phyloP scores from a whole-genome alignment of 208 protist species.

The Angomonas deanei region DNA sequence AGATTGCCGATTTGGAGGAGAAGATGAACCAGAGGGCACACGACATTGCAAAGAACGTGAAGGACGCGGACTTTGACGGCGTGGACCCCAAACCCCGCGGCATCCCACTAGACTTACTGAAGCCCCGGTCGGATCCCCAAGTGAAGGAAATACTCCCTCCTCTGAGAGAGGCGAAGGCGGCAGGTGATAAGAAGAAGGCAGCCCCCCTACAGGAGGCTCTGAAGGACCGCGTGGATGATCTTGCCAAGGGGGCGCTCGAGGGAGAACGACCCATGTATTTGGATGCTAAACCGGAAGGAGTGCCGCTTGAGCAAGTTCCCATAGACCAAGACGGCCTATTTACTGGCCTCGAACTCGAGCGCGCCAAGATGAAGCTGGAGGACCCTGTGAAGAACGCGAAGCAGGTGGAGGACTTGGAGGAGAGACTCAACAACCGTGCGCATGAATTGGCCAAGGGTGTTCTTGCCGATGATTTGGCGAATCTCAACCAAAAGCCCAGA shows the following conservation, averaged over 20 bases:
- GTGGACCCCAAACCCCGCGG: conserved; percentile 22
- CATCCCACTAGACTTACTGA: conserved; percentile 20
- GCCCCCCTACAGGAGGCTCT: conserved; percentile 14
- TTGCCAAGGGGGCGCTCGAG: conserved; percentile 11
- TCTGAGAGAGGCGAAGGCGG: conserved; percentile 11
- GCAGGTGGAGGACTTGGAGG: conserved; percentile 20
- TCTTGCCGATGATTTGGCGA: conserved; percentile 12
- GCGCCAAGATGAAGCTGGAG: conserved; percentile 17
- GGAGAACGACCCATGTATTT: conserved; percentile 22
- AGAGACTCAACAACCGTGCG: conserved; percentile 18
- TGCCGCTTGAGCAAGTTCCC: conserved; percentile 22
- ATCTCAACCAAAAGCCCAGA: conserved; percentile 19
- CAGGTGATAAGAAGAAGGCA: conserved; percentile 12
- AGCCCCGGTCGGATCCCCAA: conserved; percentile 14
- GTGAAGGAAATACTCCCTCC: conserved; percentile 22
- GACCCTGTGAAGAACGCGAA: conserved; percentile 15
- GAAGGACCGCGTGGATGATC: conserved; percentile 17
- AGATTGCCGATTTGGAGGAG: conserved; percentile 15
- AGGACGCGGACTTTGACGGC: conserved; percentile 19
- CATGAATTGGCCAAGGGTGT: conserved; percentile 23
- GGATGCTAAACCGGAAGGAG: conserved; percentile 9
- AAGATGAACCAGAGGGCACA: conserved; percentile 21
- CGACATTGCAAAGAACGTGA: conserved; percentile 10
- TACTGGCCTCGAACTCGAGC: conserved; percentile 20
- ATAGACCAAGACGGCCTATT: conserved; percentile 15